phyloP scores from a whole-genome alignment of 371 early-diverging fungal species.

The Coemansia sp. region DNA sequence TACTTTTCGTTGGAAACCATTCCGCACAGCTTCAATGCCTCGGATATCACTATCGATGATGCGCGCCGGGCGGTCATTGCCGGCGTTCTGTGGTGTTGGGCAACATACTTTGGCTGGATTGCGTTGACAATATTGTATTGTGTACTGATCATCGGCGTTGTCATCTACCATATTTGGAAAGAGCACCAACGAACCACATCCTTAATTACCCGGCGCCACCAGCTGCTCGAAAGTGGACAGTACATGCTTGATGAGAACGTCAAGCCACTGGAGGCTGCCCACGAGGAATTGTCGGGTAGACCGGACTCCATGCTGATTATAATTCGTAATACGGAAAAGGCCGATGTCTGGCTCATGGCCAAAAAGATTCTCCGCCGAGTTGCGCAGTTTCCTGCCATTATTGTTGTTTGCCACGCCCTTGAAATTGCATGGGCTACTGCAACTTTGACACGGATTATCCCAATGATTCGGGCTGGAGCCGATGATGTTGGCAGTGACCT shows the following conservation, averaged over 20 bases:
- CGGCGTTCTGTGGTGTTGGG: slow-evolving; percentile 29
- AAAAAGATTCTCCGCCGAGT: slow-evolving; percentile 29
- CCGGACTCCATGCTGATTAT: slow-evolving; percentile 9
- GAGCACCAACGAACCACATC: slow-evolving; percentile 11
- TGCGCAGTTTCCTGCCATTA: slow-evolving; percentile 29
- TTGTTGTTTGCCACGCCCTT: slow-evolving; percentile 20
- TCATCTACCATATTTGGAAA: slow-evolving; percentile 14
- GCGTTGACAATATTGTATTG: slow-evolving; percentile 21
- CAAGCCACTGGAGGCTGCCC: neutral
- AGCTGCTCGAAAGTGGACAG: neutral
- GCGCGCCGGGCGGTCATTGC: slow-evolving; percentile 22
- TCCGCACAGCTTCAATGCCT: slow-evolving; percentile 1
- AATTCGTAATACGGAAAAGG: slow-evolving; percentile 8
- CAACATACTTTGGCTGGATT: slow-evolving; percentile 29
- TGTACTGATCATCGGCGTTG: slow-evolving; percentile 11
- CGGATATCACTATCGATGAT: slow-evolving; percentile 3
- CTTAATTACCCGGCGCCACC: slow-evolving; percentile 8
- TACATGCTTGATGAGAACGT: neutral
- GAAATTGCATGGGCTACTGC: slow-evolving; percentile 31
- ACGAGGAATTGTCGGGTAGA: neutral
- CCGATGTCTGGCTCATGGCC: slow-evolving; percentile 19
- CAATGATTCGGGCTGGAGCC: slow-evolving; percentile 8
- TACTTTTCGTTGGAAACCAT: slow-evolving; percentile 30
- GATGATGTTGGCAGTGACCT: slow-evolving; percentile 5
- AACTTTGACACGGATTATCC: slow-evolving; percentile 16